phyloP scores from a whole-genome alignment of 2,329 filamentous ascomycete species.

The Graphilbum sp. region DNA sequence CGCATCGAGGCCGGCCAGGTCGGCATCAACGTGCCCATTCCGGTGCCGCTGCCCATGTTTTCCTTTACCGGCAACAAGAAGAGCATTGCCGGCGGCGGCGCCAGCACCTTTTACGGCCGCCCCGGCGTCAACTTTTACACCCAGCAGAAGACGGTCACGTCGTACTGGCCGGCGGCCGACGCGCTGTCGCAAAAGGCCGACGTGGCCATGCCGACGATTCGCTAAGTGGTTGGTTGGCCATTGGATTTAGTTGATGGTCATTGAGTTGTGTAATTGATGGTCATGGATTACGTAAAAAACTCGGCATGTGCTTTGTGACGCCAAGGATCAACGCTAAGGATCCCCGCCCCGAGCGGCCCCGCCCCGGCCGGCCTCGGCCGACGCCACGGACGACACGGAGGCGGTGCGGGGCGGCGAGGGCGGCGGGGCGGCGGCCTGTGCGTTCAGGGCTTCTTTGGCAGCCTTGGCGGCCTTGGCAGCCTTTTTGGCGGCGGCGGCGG shows the following conservation, averaged over 20 bases:
- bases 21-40: constrained; percentile 75
- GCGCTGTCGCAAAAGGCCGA: constrained; percentile 71
- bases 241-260: no score
- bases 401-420: no score
- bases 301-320: no score
- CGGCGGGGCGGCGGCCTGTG: no score
- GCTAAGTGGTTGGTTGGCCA: constrained; percentile 1
- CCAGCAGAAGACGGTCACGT: constrained; percentile 93
- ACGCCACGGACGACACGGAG: no score
- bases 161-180: constrained; percentile 75
- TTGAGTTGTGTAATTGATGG: not conserved
- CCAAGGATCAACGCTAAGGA: no score
- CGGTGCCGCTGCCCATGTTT: constrained; percentile 54
- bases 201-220: constrained; percentile 61
- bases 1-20: constrained; percentile 75
- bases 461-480: constrained; percentile 8
- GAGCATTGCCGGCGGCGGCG: constrained; percentile 78
- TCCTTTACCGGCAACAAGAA: constrained; percentile 70
- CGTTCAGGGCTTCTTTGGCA: no score
- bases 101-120: constrained; percentile 89
- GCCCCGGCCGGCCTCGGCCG: no score
- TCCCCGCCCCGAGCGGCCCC: no score
- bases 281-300: no score
- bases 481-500: constrained; percentile 2
- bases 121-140: constrained; percentile 91